Base-by-base conservation (phyloP, 345 rosid species). In the Populus nigra region DNA sequence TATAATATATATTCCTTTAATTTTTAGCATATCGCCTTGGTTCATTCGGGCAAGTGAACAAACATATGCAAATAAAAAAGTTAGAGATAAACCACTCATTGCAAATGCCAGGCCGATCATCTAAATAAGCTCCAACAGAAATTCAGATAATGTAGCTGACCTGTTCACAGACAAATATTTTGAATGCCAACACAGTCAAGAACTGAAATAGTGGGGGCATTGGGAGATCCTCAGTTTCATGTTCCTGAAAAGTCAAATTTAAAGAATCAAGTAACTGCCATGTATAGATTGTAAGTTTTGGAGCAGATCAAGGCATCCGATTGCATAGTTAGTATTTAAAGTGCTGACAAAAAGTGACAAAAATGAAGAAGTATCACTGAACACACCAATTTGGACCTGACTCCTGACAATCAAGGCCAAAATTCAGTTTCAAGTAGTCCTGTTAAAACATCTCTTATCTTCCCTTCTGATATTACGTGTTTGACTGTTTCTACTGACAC, bases 141-240 rank as follows among this genome's bases (percentile, higher is more conserved):
- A 73, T n/a, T 23, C 62, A 71, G 62, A 50, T 20, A 38, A 7
- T 65, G 73, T n/a, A 39, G 75, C 83, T 53, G 74, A 94, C 98
- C 97, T 89, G 87, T 84, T 94, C 98, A 65, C 82, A 70, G 68
- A 86, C 80, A 83, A 94, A 94, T 75, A 94, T 87, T 80, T 89
- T 94, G 85, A 92, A 90, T 65, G 97, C 98, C 86, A 94, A 79
- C 35, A 94, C 81, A 35, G 93, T 88, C 68, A 94, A 94, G 84
- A 94, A 94, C 78, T 91, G 98, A 86, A 94, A 94, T 27, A 92
- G 91, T n/a, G 97, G 96, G 77, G 98, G 97, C 98, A 94, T 91
- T 49, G 93, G 92, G 79, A 92, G 77, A 74, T 88, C 92, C 69
- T 88, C 90, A 7, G 87, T 88, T 83, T 87, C 79, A n/a, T 88